These are phyloP conservation scores for Curvularia lunata DNA, from an alignment of 2,329 filamentous ascomycete genomes.

Conservation along the genomic window DNA sequence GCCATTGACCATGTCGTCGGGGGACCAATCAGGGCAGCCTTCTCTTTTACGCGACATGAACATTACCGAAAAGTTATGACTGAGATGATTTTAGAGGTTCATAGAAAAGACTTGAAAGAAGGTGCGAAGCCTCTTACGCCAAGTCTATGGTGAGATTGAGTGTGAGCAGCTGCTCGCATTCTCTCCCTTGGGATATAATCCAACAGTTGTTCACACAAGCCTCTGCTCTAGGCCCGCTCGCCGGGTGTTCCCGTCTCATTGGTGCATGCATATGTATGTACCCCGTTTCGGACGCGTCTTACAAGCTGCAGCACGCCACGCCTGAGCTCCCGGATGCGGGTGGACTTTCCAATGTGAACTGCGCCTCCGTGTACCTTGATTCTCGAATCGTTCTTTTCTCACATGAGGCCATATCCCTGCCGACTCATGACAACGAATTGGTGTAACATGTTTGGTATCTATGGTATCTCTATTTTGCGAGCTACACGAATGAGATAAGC, in stretches of 20 bases:
- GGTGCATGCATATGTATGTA: slow-evolving; percentile 6
- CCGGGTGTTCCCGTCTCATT: slow-evolving; percentile 11
- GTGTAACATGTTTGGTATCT: not conserved
- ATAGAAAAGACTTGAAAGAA: slow-evolving; percentile 5
- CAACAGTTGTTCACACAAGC: slow-evolving; percentile 13
- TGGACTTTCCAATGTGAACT: not conserved
- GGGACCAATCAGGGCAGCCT: not conserved
- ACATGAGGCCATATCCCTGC: not conserved
- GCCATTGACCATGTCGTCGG: not conserved
- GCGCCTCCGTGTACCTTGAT: not conserved
- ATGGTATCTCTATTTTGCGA: not conserved
- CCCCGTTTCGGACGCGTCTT: not conserved
- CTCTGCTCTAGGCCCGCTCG: slow-evolving; percentile 8
- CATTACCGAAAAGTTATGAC: slow-evolving; percentile 12
- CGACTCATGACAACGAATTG: not conserved
- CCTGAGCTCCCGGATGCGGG: not conserved
- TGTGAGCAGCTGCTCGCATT: slow-evolving; percentile 7
- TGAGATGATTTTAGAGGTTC: slow-evolving; percentile 2
- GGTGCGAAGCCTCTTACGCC: not conserved
- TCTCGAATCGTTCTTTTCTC: not conserved
- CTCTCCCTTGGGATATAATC: slow-evolving; percentile 12
- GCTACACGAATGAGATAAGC: not conserved
- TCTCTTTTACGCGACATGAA: slow-evolving; percentile 4
- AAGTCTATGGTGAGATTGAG: slow-evolving; percentile 12
- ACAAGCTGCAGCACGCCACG: slow-evolving; percentile 6